phyloP scores from a whole-genome alignment of 208 protist genomes.

The Acanthamoeba lenticulata region DNA sequence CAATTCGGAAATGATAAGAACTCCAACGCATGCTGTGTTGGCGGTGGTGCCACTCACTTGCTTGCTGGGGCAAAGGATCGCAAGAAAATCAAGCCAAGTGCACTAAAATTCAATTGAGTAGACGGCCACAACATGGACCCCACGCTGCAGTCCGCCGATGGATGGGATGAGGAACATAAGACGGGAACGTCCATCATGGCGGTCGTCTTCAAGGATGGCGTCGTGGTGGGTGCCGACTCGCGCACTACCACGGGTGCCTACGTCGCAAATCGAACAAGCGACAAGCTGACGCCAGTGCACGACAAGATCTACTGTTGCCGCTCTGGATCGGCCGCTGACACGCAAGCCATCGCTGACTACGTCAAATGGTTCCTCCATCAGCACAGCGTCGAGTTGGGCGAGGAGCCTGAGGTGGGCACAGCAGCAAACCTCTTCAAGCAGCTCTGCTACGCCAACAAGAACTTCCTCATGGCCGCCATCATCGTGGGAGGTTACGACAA shows the following conservation, averaged over 20 bases:
- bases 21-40: neutral
- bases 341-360: conserved; percentile 92
- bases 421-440: conserved; percentile 96
- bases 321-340: conserved; percentile 98
- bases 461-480: conserved; percentile 93
- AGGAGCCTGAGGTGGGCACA: conserved; percentile 92
- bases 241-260: conserved; percentile 97
- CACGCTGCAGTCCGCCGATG: neutral
- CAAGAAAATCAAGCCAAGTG: too few species aligned
- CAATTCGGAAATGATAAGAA: too few species aligned
- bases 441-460: conserved; percentile 97
- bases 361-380: conserved; percentile 85
- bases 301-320: conserved; percentile 97
- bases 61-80: neutral
- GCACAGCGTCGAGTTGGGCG: conserved; percentile 90
- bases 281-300: conserved; percentile 97
- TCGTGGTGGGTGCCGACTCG: conserved; percentile 97
- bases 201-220: conserved; percentile 95
- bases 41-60: neutral
- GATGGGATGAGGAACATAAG: conserved; percentile 63
- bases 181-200: conserved; percentile 96
- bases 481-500: conserved; percentile 98
- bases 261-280: conserved; percentile 96
- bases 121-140: neutral
- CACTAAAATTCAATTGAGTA: neutral